Conservation (phyloP, 257 asterid species). For the Penstemon eatonii region DNA sequence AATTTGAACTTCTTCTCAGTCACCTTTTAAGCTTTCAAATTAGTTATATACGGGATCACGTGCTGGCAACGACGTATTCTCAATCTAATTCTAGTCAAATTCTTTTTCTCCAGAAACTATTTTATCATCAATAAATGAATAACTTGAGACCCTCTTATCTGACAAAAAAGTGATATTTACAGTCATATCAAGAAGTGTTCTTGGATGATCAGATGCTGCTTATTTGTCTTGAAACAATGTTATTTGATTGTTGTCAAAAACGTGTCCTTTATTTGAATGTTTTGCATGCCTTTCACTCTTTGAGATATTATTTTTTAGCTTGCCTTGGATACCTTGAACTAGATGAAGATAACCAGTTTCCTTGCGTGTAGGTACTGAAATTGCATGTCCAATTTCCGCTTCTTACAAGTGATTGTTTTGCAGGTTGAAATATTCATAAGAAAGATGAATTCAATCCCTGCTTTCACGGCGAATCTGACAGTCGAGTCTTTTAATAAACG, state of each 20-base stretch:
- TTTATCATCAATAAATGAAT: background rate
- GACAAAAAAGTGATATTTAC: background rate
- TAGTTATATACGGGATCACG: background rate
- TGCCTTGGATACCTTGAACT: background rate
- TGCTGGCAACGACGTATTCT: background rate
- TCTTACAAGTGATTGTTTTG: slow-evolving; percentile 19
- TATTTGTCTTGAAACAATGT: background rate
- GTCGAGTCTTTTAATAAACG: slow-evolving; percentile 91
- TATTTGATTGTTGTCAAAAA: background rate
- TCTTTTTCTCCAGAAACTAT: background rate
- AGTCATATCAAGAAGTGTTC: background rate
- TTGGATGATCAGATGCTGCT: background rate
- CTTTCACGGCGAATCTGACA: slow-evolving; percentile 90
- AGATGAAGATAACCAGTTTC: slow-evolving; percentile 11
- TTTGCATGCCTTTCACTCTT: background rate
- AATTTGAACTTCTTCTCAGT: background rate
- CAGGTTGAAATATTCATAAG: slow-evolving; percentile 84
- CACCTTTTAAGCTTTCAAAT: background rate
- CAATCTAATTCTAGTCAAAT: background rate
- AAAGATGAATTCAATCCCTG: slow-evolving; percentile 89
- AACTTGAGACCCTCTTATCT: background rate
- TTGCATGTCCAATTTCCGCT: slow-evolving; percentile 8
- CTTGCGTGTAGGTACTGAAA: background rate
- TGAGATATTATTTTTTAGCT: background rate
- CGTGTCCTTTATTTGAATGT: background rate